phyloP scores from a whole-genome alignment of 2,329 filamentous ascomycete genomes.

The Trichoderma semiorbis region DNA sequence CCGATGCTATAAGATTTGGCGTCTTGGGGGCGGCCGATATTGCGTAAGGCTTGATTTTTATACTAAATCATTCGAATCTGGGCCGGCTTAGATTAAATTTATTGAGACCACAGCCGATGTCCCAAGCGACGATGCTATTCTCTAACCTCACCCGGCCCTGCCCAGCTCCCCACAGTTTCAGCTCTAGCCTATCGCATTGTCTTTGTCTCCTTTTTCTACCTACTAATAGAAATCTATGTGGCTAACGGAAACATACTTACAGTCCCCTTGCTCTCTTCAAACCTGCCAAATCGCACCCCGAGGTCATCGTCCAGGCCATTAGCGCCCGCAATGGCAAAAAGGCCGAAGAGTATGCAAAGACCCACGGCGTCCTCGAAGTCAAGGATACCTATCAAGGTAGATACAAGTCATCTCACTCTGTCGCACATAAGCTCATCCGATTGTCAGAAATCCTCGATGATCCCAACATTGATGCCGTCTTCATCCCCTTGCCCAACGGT shows the following conservation, averaged over 20 bases:
- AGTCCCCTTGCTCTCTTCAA: constrained; percentile 42
- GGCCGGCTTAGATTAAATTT: not conserved
- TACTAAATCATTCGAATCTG: not conserved
- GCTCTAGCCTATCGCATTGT: not conserved
- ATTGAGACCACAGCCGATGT: not conserved
- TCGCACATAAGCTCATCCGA: not conserved
- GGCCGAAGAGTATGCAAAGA: constrained; percentile 49
- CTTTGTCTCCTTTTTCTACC: not conserved
- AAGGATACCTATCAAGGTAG: constrained; percentile 45
- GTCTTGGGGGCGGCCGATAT: constrained; percentile 42
- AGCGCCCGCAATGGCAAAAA: constrained; percentile 47
- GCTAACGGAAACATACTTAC: not conserved
- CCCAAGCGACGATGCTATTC: not conserved
- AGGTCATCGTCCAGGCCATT: constrained; percentile 50
- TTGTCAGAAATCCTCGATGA: constrained; percentile 35
- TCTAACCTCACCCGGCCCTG: not conserved
- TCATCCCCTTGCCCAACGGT: constrained; percentile 46
- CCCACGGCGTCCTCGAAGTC: constrained; percentile 49
- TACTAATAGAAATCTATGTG: not conserved
- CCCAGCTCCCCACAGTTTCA: not conserved
- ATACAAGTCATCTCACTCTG: not conserved
- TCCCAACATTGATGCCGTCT: constrained; percentile 44
- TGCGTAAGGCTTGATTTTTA: constrained; percentile 28
- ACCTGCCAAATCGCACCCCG: constrained; percentile 51
- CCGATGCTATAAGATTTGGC: constrained; percentile 36